phyloP scores from a whole-genome alignment of 2,329 filamentous ascomycete genomes.

The Penicillium sp. region DNA sequence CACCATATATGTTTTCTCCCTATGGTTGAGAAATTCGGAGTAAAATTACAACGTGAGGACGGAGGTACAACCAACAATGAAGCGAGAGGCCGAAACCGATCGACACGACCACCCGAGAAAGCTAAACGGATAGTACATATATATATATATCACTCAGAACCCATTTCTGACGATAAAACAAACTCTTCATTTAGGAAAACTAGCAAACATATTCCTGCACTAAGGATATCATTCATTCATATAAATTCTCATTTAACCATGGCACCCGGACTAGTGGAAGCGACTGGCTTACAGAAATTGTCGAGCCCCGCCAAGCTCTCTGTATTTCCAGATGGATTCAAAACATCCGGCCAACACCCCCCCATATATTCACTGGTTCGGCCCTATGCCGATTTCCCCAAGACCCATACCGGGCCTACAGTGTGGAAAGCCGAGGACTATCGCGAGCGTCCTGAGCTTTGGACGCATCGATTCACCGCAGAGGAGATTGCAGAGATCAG shows the following conservation, averaged over 20 bases:
- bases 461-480: conserved; percentile 67
- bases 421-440: conserved; percentile 69
- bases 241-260: neutral
- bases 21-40: too few species aligned
- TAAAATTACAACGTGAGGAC: too few species aligned
- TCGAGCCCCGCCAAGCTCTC: conserved; percentile 4
- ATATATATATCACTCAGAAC: neutral
- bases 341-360: conserved; percentile 68
- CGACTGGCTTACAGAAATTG: neutral
- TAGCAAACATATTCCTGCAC: too few species aligned
- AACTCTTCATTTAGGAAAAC: neutral
- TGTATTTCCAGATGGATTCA: conserved; percentile 63
- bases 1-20: too few species aligned
- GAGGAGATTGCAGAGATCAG: conserved; percentile 67
- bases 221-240: neutral
- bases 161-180: neutral
- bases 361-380: conserved; percentile 63
- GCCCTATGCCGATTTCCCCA: conserved; percentile 68
- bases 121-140: too few species aligned
- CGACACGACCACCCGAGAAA: conserved; percentile 16
- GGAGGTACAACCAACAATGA: too few species aligned
- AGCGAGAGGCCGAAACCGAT: conserved; percentile 1
- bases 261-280: conserved; percentile 10
- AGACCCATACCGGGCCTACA: conserved; percentile 66
- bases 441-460: conserved; percentile 60